Base-by-base conservation (phyloP, 768 basidiomycete species). In the Pleurotus sapidus region DNA sequence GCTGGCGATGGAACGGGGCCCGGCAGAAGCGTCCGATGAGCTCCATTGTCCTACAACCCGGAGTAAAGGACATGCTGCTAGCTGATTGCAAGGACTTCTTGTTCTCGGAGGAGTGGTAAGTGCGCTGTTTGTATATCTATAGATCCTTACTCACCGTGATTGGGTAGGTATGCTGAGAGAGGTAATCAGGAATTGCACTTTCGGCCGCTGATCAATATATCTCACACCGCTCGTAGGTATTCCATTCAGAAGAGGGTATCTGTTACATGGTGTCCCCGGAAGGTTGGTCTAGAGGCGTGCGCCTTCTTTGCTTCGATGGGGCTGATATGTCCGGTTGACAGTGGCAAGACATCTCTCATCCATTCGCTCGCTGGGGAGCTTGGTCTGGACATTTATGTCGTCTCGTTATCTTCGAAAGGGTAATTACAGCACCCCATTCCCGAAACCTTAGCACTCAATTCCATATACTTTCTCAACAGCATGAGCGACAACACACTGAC, bases 401-500 rank as follows among this genome's bases (percentile, higher is more conserved):
- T 95, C 63, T 91, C 89, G 46, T 75, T 95, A 55, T 93, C 91
- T 46, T 86, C 90, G 34, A 93, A 94, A 70, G 91, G 91, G 91
- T 89, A 74, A 63, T 80, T 57, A 39, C 34, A 9, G n/a, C 50
- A 55, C 55, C 8, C n/a, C 7, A 15, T 17, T 3, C 14, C 61
- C 30, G 34, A 24, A 20, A 58, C 56, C 63, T 61, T 56, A 60
- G 49, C 59, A 57, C 57, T 62, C 58, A 64, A 56, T 34, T 20
- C 25, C 12, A 51, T 57, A 46, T 60, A 38, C 40, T 12, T 18
- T 56, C 20, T 64, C 34, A 48, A 47, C 65, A 92, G 91, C 60
- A 94, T 94, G 91, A 92, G 89, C 70, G 92, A 94, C 73, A 92
- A 91, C 73, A 94, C 86, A 3, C 75, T 94, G 70, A 83, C 89